Base-by-base conservation (phyloP, 805 yeast genomes). In the Candida easanensis region DNA sequence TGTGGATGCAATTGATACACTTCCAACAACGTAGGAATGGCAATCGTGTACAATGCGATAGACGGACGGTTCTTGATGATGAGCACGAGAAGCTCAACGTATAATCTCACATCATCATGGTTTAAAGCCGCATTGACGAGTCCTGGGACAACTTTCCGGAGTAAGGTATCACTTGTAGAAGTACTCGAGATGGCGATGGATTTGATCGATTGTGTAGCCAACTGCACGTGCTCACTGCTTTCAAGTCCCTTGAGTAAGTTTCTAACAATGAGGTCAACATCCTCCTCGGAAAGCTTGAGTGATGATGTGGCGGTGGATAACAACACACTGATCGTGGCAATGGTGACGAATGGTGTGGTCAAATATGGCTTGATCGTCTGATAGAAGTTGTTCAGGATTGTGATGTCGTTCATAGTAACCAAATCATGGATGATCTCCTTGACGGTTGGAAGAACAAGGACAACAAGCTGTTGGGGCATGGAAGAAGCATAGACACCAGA, bases 151-250 rank as follows among this genome's bases (percentile, higher is more conserved):
- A 79, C 56, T 14, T 62, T 63, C 42, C 70, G 69, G 30, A 81
- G 63, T 1, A 76, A 58, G 4, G 52, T 42, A 4, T 66, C 61
- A 7, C 73, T 65, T 4, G 69, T 60, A 4, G 53, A 49, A 3
- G 56, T 44, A 0, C 52, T 50, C 6, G 56, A 59, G 4, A 59
- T 42, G 32, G 84, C 67, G 33, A 87, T 64, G 0, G 82, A 69
- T 52, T 74, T 82, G 39, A 84, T 67, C 14, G 93, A 82, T 49
- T 82, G 89, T 11, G 81, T 66, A 0, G 77, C 68, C 9, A 77
- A 64, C 0, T 68, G 59, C 8, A 70, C 52, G 8, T 62, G 57
- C n/a, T 63, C 69, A 3, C 64, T 57, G 5, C 65, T 56, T 0
- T 51, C 38, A 8, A 80, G 52, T 14, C 71, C 68, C 4, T 51